These are phyloP conservation scores for Jatropha curcas DNA, from an alignment of 345 rosid genomes.

Conservation along the genomic window DNA sequence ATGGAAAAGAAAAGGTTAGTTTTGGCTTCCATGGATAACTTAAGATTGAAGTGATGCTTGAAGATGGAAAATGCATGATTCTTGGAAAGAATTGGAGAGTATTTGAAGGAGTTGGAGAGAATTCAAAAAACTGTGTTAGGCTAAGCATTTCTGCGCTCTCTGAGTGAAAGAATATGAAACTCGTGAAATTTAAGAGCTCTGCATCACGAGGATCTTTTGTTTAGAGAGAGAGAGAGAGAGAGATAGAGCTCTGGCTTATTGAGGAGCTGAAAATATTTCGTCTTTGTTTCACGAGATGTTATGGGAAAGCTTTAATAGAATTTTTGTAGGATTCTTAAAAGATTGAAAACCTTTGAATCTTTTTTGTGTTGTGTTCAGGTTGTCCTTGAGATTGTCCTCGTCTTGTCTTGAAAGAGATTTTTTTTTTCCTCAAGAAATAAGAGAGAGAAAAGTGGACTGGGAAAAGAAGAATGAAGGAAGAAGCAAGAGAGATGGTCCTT, in stretches of 20 bases:
- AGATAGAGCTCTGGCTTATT: constrained; percentile 21
- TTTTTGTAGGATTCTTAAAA: background rate
- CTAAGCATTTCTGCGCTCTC: constrained; percentile 19
- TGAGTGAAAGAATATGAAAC: constrained; percentile 60
- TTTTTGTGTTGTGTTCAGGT: constrained; percentile 9
- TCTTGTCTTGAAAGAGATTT: background rate
- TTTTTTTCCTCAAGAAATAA: background rate
- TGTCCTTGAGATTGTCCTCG: background rate
- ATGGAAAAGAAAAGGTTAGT: constrained; percentile 22
- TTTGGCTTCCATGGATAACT: constrained; percentile 43
- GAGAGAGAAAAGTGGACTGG: background rate
- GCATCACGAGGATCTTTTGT: constrained; percentile 91
- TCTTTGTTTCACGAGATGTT: constrained; percentile 62
- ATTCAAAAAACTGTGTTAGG: constrained; percentile 37
- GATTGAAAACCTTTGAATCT: constrained; percentile 15
- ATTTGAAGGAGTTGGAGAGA: constrained; percentile 59
- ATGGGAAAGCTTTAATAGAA: constrained; percentile 44
- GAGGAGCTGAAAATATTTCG: constrained; percentile 22
- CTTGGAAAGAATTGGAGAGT: constrained; percentile 37
- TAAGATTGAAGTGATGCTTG: constrained; percentile 10
- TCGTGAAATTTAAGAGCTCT: constrained; percentile 93
- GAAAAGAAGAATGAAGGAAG: background rate
- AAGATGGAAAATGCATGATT: constrained; percentile 38
- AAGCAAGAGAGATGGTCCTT: too few species aligned
- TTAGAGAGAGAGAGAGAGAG: constrained; percentile 27